These are phyloP conservation scores for Alternaria novae-zelandiae DNA, from an alignment of 2,329 filamentous ascomycete species.

Conservation along the genomic window DNA sequence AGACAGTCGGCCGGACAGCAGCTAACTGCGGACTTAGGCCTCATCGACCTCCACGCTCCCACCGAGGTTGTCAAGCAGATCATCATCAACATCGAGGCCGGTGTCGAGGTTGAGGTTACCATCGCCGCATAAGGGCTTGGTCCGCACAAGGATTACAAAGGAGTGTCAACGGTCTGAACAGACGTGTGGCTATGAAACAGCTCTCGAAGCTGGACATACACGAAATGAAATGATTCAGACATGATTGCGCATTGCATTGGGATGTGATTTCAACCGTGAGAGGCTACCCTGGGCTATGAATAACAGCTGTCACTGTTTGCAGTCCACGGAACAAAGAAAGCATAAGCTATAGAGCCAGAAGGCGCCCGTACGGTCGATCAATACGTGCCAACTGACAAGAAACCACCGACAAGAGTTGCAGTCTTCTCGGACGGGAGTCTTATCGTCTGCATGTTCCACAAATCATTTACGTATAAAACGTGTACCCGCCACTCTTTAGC, in stretches of 20 bases:
- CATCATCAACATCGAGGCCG: conserved; percentile 94
- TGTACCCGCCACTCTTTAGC: background rate
- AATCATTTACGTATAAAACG: background rate
- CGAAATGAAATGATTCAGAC: conserved; percentile 34
- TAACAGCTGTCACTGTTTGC: background rate
- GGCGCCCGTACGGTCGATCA: background rate
- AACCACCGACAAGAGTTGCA: background rate
- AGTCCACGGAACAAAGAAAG: background rate
- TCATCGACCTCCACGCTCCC: conserved; percentile 97
- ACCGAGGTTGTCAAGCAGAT: conserved; percentile 98
- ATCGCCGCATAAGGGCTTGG: conserved; percentile 72
- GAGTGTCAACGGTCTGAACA: conserved; percentile 14
- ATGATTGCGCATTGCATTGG: background rate
- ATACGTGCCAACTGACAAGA: background rate
- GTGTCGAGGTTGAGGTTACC: conserved; percentile 92
- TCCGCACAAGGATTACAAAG: conserved; percentile 17
- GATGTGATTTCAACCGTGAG: background rate
- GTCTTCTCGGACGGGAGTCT: background rate
- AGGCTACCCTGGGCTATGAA: background rate
- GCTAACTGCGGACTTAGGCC: conserved; percentile 40
- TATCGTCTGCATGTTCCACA: background rate
- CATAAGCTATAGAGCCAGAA: background rate
- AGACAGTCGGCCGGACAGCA: background rate
- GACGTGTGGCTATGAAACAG: conserved; percentile 35
- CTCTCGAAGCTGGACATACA: conserved; percentile 25